Evolutionary conservation across 345 rosid genomes (phyloP), one percentile per base, ranked within the genome.

Genomic region (Limnanthes douglasii): DNA sequence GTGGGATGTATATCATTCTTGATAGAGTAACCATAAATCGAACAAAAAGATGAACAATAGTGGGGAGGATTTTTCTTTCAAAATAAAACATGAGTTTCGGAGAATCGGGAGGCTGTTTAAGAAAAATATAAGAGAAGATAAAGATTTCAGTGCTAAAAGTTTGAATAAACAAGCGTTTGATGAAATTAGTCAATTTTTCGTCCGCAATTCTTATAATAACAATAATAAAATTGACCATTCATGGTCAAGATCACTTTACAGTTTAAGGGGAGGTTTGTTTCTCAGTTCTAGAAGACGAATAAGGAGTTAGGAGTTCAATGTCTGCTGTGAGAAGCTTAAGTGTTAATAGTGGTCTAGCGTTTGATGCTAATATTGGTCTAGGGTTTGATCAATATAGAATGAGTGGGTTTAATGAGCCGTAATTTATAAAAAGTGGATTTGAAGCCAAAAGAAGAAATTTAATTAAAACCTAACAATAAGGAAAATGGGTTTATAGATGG

Each of bases 231-330:
- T 64, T 33, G 75, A 73, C 0, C 92, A 78, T 13, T 80, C 93
- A 8, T 72, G 98, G 53, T 84, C 88, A 15, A 90, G 98, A 58
- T 90, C 98, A 28, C 66, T 90, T 5, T 74, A 84, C 55, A 84
- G 94, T 37, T 90, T 84, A 39, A 61, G 96, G 15, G 92, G 82
- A 1, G 83, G 64, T n/a, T 54, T 62, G 13, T 75, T 69, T 12
- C 73, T 74, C 15, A 53, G 57, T 0, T 83, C 94, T n/a, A 0
- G 98, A 78, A 47, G 92, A 69, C 31, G 92, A 84, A 8, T 75
- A 86, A 2, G 94, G 78, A 1, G 74, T 73, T 5, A 52, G 74
- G 33, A 68, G 69, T 43, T 68, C 74, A 0, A 62, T 77, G 39
- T 77, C 88, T 9, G 82, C 93, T 5, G 95, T 95, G 8, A 66